Evolutionary conservation across 1,139 yeast genomes (phyloP).

Genomic region (Blastobotrys petasosporus): DNA sequence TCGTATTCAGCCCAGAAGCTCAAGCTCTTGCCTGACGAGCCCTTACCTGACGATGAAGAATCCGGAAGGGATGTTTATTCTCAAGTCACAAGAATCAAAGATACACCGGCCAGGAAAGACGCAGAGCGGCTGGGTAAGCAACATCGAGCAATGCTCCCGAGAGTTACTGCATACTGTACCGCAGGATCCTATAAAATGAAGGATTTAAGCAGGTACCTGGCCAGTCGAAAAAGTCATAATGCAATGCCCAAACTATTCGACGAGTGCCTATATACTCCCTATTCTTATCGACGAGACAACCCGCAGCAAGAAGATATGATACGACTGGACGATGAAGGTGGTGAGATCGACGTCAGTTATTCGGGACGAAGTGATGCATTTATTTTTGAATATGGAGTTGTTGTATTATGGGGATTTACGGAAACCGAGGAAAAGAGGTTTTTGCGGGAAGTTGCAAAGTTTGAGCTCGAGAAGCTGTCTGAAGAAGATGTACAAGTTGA

Average conservation of each 20-base stretch:
- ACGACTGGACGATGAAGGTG: slow-evolving; percentile 86
- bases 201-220: slow-evolving; percentile 77
- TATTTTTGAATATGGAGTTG: slow-evolving; percentile 90
- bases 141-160: slow-evolving; percentile 57
- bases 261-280: slow-evolving; percentile 90
- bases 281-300: slow-evolving; percentile 62
- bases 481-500: slow-evolving; percentile 89
- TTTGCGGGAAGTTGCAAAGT: slow-evolving; percentile 72
- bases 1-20: slow-evolving; percentile 84
- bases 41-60: slow-evolving; percentile 36
- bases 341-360: slow-evolving; percentile 79
- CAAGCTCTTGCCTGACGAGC: slow-evolving; percentile 80
- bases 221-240: slow-evolving; percentile 58
- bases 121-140: slow-evolving; percentile 90
- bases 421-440: slow-evolving; percentile 78
- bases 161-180: slow-evolving; percentile 95
- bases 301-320: slow-evolving; percentile 37
- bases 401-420: slow-evolving; percentile 92
- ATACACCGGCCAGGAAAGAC: slow-evolving; percentile 87
- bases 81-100: slow-evolving; percentile 78
- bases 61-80: slow-evolving; percentile 61
- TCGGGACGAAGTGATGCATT: slow-evolving; percentile 70
- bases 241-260: slow-evolving; percentile 87
- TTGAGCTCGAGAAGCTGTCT: slow-evolving; percentile 85
- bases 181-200: slow-evolving; percentile 89